A percentile compares a stretch with the other conserved stretches of the same genome.
These are phyloP conservation scores for Dioscorea alata DNA, from an alignment of 106 monocot species.

Conservation along the genomic window DNA sequence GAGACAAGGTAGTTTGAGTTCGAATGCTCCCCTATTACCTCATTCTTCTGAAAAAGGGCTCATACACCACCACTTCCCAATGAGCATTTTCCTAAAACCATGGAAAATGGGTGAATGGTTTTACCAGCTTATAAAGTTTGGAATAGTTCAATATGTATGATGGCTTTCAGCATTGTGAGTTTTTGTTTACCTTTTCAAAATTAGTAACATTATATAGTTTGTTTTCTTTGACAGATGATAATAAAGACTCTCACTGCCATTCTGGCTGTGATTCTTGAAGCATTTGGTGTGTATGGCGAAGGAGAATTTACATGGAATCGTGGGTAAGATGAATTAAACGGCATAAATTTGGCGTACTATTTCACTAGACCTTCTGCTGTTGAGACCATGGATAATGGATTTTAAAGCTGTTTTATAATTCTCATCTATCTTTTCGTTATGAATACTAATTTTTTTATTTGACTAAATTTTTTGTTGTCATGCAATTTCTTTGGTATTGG, in stretches of 20 bases:
- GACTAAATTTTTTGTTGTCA: neutral
- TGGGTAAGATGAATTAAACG: slow-evolving; percentile 44
- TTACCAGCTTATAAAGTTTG: slow-evolving; percentile 79
- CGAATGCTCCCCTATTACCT: slow-evolving; percentile 45
- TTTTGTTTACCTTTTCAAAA: neutral
- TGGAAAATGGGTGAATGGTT: slow-evolving; percentile 83
- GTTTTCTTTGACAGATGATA: slow-evolving; percentile 62
- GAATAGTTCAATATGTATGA: slow-evolving; percentile 95
- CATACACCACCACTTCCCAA: slow-evolving; percentile 84
- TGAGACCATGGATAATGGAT: neutral
- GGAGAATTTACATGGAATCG: slow-evolving; percentile 77
- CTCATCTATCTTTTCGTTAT: neutral
- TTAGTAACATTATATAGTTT: neutral
- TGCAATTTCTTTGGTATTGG: too few species aligned
- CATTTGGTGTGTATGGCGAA: slow-evolving; percentile 79
- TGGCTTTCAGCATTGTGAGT: neutral
- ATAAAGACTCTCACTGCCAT: slow-evolving; percentile 73
- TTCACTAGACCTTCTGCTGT: neutral
- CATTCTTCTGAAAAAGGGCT: slow-evolving; percentile 52
- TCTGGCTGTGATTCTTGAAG: slow-evolving; percentile 71
- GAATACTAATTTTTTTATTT: neutral
- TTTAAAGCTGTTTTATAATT: neutral
- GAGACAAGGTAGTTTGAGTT: slow-evolving; percentile 61
- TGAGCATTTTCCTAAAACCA: slow-evolving; percentile 73
- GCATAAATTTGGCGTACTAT: neutral